Percentiles rank a stretch among this genome's conserved stretches.
These are phyloP conservation scores for Endotrypanum monterogeii DNA, from an alignment of 208 protist species.

Conservation along the genomic window DNA sequence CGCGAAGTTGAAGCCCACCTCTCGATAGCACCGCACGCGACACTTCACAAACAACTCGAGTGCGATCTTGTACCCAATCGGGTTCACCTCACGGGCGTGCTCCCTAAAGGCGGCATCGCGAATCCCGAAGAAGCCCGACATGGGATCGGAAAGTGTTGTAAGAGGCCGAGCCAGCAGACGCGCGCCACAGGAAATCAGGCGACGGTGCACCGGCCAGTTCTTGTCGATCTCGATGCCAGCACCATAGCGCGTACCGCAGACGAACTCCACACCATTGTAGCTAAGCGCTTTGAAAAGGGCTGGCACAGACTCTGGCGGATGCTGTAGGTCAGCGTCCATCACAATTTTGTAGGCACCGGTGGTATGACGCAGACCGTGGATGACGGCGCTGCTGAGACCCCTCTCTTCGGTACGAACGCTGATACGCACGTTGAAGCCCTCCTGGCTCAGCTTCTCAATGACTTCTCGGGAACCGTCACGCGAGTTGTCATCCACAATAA, in stretches of 20 bases:
- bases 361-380: conserved; percentile 71
- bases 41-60: conserved; percentile 93
- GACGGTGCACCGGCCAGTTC: conserved; percentile 88
- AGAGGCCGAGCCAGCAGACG: conserved; percentile 85
- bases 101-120: conserved; percentile 60
- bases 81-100: conserved; percentile 54
- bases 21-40: conserved; percentile 56
- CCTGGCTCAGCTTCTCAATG: conserved; percentile 50
- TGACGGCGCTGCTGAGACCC: conserved; percentile 89
- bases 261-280: conserved; percentile 69
- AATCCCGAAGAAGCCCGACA: conserved; percentile 94
- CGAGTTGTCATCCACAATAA: conserved; percentile 92
- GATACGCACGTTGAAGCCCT: conserved; percentile 78
- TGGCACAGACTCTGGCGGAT: conserved; percentile 88
- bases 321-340: conserved; percentile 94
- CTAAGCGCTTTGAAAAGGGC: conserved; percentile 67
- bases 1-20: conserved; percentile 88
- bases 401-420: conserved; percentile 80
- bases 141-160: conserved; percentile 89
- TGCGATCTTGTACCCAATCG: conserved; percentile 94
- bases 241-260: conserved; percentile 89
- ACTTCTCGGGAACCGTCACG: conserved; percentile 86
- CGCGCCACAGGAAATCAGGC: conserved; percentile 87
- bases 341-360: conserved; percentile 71
- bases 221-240: conserved; percentile 73